A percentile compares a stretch with the other conserved stretches of the same genome.
These are phyloP conservation scores for Talaromyces atroroseus DNA, from an alignment of 2,329 filamentous ascomycete species.

Conservation along the genomic window DNA sequence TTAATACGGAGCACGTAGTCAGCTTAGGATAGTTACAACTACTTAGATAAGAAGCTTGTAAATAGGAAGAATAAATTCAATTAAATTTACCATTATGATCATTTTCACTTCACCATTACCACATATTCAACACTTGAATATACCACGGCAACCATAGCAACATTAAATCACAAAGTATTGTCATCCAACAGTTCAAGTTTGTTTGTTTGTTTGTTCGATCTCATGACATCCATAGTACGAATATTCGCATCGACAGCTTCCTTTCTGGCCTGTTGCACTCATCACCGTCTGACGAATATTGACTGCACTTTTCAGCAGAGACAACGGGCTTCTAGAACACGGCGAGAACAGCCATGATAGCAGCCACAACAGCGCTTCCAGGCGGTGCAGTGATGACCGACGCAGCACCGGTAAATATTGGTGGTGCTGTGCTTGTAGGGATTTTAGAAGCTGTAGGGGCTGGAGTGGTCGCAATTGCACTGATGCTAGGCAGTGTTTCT, in stretches of 20 bases:
- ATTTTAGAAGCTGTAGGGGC: too few species aligned
- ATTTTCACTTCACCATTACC: conserved; percentile 4
- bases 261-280: not conserved
- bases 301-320: not conserved
- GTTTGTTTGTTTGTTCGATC: not conserved
- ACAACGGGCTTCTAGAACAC: not conserved
- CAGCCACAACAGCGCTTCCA: not conserved
- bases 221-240: not conserved
- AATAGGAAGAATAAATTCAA: not conserved
- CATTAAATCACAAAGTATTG: not conserved
- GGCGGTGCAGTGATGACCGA: not conserved
- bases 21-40: too few species aligned
- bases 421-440: not conserved
- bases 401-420: conserved; percentile 6
- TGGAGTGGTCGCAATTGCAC: not conserved
- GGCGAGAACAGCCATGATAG: not conserved
- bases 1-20: not conserved
- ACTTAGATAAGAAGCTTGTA: too few species aligned
- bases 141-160: not conserved
- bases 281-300: not conserved
- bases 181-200: not conserved
- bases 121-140: not conserved
- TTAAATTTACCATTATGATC: not conserved
- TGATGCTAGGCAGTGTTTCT: not conserved
- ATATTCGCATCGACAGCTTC: not conserved